Conservation (phyloP, 352 stramenopile species). For the Phytophthora idaei region DNA sequence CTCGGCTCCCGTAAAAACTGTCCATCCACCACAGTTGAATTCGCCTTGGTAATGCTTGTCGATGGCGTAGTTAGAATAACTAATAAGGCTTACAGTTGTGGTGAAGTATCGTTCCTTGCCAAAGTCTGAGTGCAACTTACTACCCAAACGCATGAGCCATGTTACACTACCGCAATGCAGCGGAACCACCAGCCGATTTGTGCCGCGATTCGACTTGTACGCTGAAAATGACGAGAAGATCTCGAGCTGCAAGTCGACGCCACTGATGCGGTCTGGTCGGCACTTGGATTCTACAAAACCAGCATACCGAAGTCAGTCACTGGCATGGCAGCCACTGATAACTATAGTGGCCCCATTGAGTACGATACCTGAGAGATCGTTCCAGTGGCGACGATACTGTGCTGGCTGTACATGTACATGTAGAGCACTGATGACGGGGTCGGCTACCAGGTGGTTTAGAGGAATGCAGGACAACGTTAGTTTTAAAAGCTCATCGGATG, state of each 20-base stretch:
- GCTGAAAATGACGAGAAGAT: slow-evolving; percentile 54
- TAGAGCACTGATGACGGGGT: neutral
- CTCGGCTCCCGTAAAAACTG: too few relatives aligned
- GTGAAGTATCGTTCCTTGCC: too few relatives aligned
- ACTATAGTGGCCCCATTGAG: neutral
- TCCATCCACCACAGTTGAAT: too few relatives aligned
- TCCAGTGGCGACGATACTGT: neutral
- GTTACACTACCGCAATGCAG: too few relatives aligned
- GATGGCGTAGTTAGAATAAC: too few relatives aligned
- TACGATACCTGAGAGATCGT: slow-evolving; percentile 38
- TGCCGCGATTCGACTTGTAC: slow-evolving; percentile 55
- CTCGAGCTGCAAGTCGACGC: slow-evolving; percentile 50
- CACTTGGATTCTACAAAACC: slow-evolving; percentile 37
- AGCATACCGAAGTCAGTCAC: slow-evolving; percentile 6
- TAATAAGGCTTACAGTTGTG: too few relatives aligned
- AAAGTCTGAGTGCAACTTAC: too few relatives aligned
- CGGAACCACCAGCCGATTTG: slow-evolving; percentile 37
- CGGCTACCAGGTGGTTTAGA: neutral
- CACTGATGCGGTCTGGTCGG: slow-evolving; percentile 44
- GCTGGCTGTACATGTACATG: neutral
- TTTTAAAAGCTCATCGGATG: neutral
- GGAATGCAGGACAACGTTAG: neutral
- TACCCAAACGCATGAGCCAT: too few relatives aligned
- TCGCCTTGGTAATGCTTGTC: too few relatives aligned
- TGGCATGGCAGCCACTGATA: neutral